Conservation (phyloP, 2,329 filamentous ascomycete genomes). For the Bipolaris bicolor region DNA sequence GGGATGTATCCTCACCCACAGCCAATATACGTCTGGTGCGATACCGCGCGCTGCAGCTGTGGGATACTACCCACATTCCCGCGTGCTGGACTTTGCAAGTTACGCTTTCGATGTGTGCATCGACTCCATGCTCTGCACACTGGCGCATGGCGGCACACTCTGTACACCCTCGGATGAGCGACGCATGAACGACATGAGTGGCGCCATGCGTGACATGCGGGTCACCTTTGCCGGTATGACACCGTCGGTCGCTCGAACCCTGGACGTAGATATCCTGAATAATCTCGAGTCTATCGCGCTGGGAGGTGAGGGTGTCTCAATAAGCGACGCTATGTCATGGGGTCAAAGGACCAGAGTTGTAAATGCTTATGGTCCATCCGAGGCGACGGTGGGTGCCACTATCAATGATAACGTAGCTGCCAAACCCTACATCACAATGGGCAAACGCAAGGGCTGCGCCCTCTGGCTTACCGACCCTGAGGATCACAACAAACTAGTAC, state of each 20-base stretch:
- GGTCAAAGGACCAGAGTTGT: constrained; percentile 43
- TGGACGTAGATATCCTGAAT: constrained; percentile 47
- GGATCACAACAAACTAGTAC: constrained; percentile 47
- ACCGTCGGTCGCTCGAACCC: constrained; percentile 46
- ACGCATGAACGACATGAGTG: constrained; percentile 56
- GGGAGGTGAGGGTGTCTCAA: constrained; percentile 47
- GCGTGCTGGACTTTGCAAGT: constrained; percentile 46
- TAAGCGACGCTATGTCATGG: constrained; percentile 53
- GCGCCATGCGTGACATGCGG: constrained; percentile 45
- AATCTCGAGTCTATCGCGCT: constrained; percentile 53
- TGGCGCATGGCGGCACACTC: constrained; percentile 42
- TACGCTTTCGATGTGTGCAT: constrained; percentile 49
- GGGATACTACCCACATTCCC: constrained; percentile 44
- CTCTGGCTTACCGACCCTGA: constrained; percentile 52
- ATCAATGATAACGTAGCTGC: constrained; percentile 39
- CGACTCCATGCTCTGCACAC: constrained; percentile 46
- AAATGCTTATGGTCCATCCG: constrained; percentile 47
- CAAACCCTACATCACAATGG: constrained; percentile 47
- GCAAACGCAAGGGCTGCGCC: constrained; percentile 41
- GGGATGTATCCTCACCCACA: constrained; percentile 44
- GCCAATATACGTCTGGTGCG: constrained; percentile 45
- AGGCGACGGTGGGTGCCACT: constrained; percentile 45
- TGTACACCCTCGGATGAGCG: constrained; percentile 54
- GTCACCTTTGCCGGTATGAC: constrained; percentile 47
- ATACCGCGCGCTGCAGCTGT: constrained; percentile 41